Conservation (phyloP, 2,329 filamentous ascomycete genomes). For the Fusarium dimerum region DNA sequence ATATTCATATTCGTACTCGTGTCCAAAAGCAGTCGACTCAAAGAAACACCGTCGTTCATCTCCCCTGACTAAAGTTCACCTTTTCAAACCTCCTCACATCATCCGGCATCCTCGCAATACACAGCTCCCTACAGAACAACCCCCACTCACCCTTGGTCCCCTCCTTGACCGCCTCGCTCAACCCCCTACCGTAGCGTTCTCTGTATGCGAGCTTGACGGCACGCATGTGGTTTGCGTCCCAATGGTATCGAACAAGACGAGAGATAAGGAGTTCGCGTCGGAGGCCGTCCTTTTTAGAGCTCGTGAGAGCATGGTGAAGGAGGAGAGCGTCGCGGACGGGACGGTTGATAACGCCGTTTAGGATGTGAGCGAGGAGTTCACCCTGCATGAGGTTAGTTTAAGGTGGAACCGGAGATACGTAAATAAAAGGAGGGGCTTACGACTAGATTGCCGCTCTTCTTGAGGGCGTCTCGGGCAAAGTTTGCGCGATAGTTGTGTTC, state of each 20-base stretch:
- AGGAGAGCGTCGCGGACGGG: conserved; percentile 91
- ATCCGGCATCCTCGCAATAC: conserved; percentile 61
- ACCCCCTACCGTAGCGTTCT: conserved; percentile 70
- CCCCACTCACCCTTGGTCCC: conserved; percentile 77
- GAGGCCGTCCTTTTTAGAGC: conserved; percentile 68
- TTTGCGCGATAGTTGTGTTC: conserved; percentile 73
- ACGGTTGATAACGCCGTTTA: conserved; percentile 95
- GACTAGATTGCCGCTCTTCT: conserved; percentile 88
- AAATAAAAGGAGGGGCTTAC: conserved; percentile 58
- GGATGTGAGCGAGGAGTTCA: conserved; percentile 89
- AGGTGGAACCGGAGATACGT: not conserved
- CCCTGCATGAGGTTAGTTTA: conserved; percentile 58
- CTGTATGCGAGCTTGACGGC: conserved; percentile 78
- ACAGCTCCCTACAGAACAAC: conserved; percentile 72
- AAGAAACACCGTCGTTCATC: conserved; percentile 14
- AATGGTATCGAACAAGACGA: conserved; percentile 85
- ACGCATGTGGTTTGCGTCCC: conserved; percentile 82
- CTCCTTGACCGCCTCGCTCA: conserved; percentile 78
- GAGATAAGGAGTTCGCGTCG: conserved; percentile 87
- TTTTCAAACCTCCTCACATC: conserved; percentile 56
- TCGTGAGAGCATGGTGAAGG: conserved; percentile 83
- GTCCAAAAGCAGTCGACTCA: not conserved
- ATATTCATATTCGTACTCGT: not conserved
- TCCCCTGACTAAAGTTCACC: conserved; percentile 22
- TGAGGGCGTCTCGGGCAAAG: conserved; percentile 84